Evolutionary conservation across 805 yeast genomes (phyloP), one percentile per base, ranked within the genome.

Genomic region (Barnettozyma sucrosica): DNA sequence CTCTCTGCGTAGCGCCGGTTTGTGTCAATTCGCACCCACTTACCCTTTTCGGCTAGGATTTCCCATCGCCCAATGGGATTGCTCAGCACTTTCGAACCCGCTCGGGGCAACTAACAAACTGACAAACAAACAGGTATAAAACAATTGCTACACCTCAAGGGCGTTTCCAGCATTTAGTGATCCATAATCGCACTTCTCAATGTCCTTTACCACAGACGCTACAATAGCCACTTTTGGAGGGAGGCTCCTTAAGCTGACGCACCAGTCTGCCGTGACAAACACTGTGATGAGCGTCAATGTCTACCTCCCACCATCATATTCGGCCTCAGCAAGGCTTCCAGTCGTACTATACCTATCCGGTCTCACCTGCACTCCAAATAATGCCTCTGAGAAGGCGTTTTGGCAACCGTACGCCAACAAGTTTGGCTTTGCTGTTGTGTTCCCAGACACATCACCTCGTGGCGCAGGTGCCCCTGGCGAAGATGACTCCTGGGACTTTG

Each of bases 381-480:
- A 90, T 63, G 96, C 95, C 46, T 75, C 90, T 9, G 98, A 93
- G 64, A 93, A 93, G 74, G 96, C 97, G 1, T 87, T 83, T 56
- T 77, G 90, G 71, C 92, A 83, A 57, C 77, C 81, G 48, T 83
- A 82, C 62, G 96, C 95, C 7, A 79, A 82, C 54, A 76, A 85
- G 60, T 80, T 81, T 59, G 95, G 95, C 5, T 83, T 92, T 64
- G 96, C 95, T 0, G 68, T 92, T 16, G 89, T 92, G 1, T 90
- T 85, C 66, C 98, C 99, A 18, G 99, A 92, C 66, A 93, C 99
- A 4, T 90, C 98, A 8, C 98, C 99, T 46, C 79, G 98, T 55
- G 96, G 95, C 14, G 80, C 83, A 13, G 73, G 72, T 43, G 72
- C 83, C 50, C 81, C 77, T 28, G 95, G 95, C n/a, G 93, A 85